A percentile compares a stretch with the other conserved stretches of the same genome.
Evolutionary conservation across 257 asterid genomes (phyloP).

Genomic region (Nicotiana otophora): DNA sequence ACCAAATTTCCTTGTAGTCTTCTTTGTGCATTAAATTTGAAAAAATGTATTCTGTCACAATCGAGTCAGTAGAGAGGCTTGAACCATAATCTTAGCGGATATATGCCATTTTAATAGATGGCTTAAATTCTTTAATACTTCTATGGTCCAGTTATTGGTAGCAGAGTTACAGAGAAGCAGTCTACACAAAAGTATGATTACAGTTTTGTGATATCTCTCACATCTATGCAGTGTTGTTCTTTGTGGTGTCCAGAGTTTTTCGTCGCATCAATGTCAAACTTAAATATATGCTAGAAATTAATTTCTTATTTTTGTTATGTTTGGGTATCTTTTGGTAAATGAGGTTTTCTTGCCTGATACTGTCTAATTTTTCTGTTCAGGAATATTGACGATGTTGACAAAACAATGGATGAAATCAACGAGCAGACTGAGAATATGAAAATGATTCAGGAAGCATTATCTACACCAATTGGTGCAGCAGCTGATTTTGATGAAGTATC

Average conservation of each 20-base stretch:
- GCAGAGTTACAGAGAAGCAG: background rate
- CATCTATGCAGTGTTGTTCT: background rate
- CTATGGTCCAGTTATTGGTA: background rate
- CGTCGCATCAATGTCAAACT: background rate
- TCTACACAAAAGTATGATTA: background rate
- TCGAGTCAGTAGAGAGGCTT: background rate
- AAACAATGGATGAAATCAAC: conserved; percentile 84
- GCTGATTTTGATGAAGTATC: conserved; percentile 77
- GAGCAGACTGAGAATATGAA: conserved; percentile 90
- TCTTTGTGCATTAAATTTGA: background rate
- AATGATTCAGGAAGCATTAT: conserved; percentile 68
- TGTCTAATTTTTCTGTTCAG: conserved; percentile 22
- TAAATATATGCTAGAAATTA: background rate
- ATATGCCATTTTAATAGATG: background rate
- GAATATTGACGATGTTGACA: conserved; percentile 77
- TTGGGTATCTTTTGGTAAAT: background rate
- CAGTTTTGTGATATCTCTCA: background rate
- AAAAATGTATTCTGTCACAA: background rate
- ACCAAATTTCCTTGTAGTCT: background rate
- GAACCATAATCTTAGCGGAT: background rate
- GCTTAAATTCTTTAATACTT: background rate
- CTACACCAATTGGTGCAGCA: conserved; percentile 65
- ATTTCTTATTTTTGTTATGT: background rate
- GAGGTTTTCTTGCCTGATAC: conserved; percentile 2
- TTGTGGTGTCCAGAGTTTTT: background rate